Percentiles rank a stretch among this genome's conserved stretches.
Evolutionary conservation across 495 filamentous ascomycete species (phyloP).

Genomic region (Penicillium pancosmium): DNA sequence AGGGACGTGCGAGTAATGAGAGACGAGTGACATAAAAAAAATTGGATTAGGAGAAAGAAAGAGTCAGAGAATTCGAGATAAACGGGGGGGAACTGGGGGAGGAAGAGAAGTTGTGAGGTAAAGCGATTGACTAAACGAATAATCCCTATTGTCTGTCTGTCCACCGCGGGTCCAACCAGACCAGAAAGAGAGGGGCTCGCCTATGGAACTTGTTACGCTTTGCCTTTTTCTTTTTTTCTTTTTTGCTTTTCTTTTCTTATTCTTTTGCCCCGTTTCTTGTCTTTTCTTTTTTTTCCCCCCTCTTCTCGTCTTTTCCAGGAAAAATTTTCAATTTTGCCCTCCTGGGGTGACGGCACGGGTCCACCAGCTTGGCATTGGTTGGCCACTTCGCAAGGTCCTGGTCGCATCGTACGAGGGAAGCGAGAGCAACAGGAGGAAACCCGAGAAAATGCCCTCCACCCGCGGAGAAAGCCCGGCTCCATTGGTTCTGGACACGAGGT

Average conservation of each 20-base stretch:
- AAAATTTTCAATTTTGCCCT: constrained; percentile 7
- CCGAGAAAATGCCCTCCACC: constrained; percentile 11
- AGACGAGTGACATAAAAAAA: constrained; percentile 52
- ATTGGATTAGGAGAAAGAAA: constrained; percentile 41
- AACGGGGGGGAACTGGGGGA: constrained; percentile 26
- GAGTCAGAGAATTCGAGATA: constrained; percentile 37
- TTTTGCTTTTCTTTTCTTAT: constrained; percentile 18
- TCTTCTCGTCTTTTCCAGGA: constrained; percentile 8
- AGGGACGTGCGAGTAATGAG: constrained; percentile 38
- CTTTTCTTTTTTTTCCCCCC: constrained; percentile 8
- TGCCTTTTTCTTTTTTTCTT: constrained; percentile 20
- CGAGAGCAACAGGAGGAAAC: not conserved
- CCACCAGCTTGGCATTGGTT: constrained; percentile 16
- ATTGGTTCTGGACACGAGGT: constrained; percentile 16
- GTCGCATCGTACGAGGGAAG: constrained; percentile 1
- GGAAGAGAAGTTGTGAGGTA: constrained; percentile 46
- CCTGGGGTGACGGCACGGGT: constrained; percentile 16
- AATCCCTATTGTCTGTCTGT: constrained; percentile 22
- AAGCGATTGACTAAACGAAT: constrained; percentile 50
- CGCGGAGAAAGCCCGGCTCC: constrained; percentile 12
- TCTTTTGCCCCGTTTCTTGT: constrained; percentile 9
- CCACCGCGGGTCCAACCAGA: not conserved
- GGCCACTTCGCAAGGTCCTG: constrained; percentile 4
- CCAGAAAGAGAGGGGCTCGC: constrained; percentile 16
- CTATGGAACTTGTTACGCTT: constrained; percentile 4